Percentiles rank a stretch among this genome's conserved stretches.
Evolutionary conservation across 129 eudicot species (phyloP).

Genomic region (Lonicera japonica): DNA sequence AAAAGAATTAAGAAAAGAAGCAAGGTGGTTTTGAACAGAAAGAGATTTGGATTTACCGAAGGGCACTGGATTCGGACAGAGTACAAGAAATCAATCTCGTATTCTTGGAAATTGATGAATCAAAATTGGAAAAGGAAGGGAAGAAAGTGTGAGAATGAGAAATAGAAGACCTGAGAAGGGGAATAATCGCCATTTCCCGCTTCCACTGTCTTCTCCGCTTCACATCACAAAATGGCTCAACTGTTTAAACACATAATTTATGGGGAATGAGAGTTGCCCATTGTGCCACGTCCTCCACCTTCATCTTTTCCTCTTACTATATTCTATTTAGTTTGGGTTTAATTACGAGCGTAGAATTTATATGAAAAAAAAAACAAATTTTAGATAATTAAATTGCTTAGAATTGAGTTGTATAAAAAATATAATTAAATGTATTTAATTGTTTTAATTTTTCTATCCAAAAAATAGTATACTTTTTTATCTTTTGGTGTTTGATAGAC

Average conservation of each 20-base stretch:
- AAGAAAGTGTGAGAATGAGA: conserved; percentile 8
- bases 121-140: conserved; percentile 2
- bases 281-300: conserved; percentile 24
- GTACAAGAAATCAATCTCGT: conserved; percentile 25
- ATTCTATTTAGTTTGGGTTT: too few species aligned
- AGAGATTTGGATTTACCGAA: conserved; percentile 25
- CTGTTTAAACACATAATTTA: background rate
- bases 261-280: conserved; percentile 8
- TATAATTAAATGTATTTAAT: too few species aligned
- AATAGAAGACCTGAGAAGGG: conserved; percentile 13
- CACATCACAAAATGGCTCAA: background rate
- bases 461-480: too few species aligned
- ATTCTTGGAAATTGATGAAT: conserved; percentile 9
- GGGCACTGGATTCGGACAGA: conserved; percentile 18
- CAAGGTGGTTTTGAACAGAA: background rate
- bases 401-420: too few species aligned
- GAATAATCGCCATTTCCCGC: conserved; percentile 29
- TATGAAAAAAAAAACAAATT: too few species aligned
- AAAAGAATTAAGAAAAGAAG: background rate
- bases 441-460: too few species aligned
- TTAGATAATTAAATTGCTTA: too few species aligned
- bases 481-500: too few species aligned
- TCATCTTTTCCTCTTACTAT: background rate
- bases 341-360: too few species aligned
- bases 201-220: conserved; percentile 15